Evolutionary conservation across 2,329 filamentous ascomycete genomes (phyloP).

Genomic region (Herpotrichia juniperi): DNA sequence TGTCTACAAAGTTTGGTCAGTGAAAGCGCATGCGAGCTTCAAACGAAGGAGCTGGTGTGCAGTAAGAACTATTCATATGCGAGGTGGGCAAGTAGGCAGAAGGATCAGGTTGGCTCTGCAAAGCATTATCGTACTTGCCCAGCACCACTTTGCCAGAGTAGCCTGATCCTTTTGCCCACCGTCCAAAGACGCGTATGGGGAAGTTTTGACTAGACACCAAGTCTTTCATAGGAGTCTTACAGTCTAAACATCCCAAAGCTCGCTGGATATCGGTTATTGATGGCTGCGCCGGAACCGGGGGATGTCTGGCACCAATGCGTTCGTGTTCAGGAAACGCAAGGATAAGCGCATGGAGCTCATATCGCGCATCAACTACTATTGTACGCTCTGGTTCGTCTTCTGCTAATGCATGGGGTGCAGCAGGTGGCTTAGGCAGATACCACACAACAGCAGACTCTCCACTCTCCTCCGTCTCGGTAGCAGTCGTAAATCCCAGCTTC

Average conservation of each 20-base stretch:
- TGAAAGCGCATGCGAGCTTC: background rate
- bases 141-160: too few species aligned
- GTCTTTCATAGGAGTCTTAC: conserved; percentile 23
- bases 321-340: conserved; percentile 43
- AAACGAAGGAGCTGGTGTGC: too few species aligned
- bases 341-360: conserved; percentile 63
- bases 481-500: conserved; percentile 61
- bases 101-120: too few species aligned
- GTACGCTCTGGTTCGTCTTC: conserved; percentile 27
- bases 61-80: too few species aligned
- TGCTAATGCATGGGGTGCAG: conserved; percentile 23
- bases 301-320: conserved; percentile 35
- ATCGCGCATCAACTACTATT: conserved; percentile 63
- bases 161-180: too few species aligned
- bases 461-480: conserved; percentile 36
- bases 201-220: too few species aligned
- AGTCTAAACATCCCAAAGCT: conserved; percentile 44
- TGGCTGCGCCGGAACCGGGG: conserved; percentile 36
- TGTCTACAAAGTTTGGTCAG: conserved; percentile 27
- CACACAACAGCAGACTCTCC: conserved; percentile 30
- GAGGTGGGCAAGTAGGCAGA: too few species aligned
- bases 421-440: conserved; percentile 39
- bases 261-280: conserved; percentile 48
- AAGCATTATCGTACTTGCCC: too few species aligned
- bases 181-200: too few species aligned